These are phyloP conservation scores for Penicillium sp. DNA, from an alignment of 2,329 filamentous ascomycete genomes.

Conservation along the genomic window DNA sequence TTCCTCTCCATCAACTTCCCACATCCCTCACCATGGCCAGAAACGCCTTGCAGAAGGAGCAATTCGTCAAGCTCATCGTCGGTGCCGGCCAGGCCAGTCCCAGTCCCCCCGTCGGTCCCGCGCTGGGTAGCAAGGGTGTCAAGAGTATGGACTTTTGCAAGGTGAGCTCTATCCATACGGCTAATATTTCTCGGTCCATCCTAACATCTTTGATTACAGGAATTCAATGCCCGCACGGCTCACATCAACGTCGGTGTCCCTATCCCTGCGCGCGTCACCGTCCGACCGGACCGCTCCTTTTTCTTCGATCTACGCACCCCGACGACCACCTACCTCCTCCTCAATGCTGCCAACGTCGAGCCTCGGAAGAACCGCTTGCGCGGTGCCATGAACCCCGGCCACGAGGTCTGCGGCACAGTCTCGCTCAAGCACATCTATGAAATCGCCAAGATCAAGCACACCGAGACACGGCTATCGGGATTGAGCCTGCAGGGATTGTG, in stretches of 20 bases:
- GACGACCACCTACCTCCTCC: conserved; percentile 86
- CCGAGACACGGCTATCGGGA: conserved; percentile 72
- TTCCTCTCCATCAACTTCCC: not conserved
- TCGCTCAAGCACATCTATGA: conserved; percentile 96
- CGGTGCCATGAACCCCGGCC: conserved; percentile 73
- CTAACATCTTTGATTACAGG: conserved; percentile 55
- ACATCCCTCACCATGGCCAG: conserved; percentile 49
- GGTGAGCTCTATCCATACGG: conserved; percentile 51
- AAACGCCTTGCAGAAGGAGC: conserved; percentile 58
- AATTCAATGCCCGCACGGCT: conserved; percentile 93
- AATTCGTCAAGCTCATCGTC: conserved; percentile 96
- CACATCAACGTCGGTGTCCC: conserved; percentile 82
- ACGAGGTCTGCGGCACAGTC: conserved; percentile 78
- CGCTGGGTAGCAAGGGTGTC: conserved; percentile 93
- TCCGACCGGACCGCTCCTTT: conserved; percentile 91
- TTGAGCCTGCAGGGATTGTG: conserved; percentile 70
- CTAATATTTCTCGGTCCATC: not conserved
- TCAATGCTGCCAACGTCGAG: conserved; percentile 77
- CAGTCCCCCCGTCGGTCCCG: conserved; percentile 93
- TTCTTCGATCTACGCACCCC: conserved; percentile 91
- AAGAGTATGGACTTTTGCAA: conserved; percentile 99
- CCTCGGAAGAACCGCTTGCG: conserved; percentile 70
- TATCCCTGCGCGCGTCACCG: conserved; percentile 85
- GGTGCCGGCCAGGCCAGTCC: conserved; percentile 93
- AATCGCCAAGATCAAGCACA: conserved; percentile 94